phyloP scores from a whole-genome alignment of 2,329 filamentous ascomycete genomes.

The Colletotrichum navitas region DNA sequence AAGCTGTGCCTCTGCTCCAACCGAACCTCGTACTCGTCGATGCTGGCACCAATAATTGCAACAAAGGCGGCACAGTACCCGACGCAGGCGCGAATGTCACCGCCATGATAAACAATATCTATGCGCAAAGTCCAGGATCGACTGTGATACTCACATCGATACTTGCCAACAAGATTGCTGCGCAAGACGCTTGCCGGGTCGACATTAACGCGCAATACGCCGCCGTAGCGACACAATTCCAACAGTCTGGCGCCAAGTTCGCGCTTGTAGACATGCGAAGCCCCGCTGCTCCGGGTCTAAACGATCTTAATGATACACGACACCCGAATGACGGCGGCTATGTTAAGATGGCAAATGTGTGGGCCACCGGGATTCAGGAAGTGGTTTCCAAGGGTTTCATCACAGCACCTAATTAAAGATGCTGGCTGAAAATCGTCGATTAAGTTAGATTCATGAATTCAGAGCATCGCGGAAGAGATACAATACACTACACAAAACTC shows the following conservation, averaged over 20 bases:
- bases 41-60: slow-evolving; percentile 45
- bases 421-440: neutral
- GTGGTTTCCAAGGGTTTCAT: slow-evolving; percentile 39
- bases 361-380: slow-evolving; percentile 37
- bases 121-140: slow-evolving; percentile 38
- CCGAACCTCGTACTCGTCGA: slow-evolving; percentile 45
- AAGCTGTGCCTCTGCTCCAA: slow-evolving; percentile 25
- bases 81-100: slow-evolving; percentile 37
- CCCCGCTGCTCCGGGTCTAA: slow-evolving; percentile 36
- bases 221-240: slow-evolving; percentile 18
- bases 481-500: neutral
- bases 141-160: slow-evolving; percentile 35
- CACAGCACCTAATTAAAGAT: slow-evolving; percentile 6
- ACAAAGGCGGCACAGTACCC: slow-evolving; percentile 32
- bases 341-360: slow-evolving; percentile 40
- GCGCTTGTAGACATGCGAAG: slow-evolving; percentile 44
- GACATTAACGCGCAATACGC: slow-evolving; percentile 43
- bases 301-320: slow-evolving; percentile 38
- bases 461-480: neutral
- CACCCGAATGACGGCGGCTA: slow-evolving; percentile 40
- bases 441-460: neutral
- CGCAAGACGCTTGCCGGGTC: slow-evolving; percentile 40
- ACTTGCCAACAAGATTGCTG: slow-evolving; percentile 34
- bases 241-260: slow-evolving; percentile 39
- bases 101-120: slow-evolving; percentile 40